Base-by-base conservation (phyloP, 441 rosid species). In the Arabidopsis lyrata region DNA sequence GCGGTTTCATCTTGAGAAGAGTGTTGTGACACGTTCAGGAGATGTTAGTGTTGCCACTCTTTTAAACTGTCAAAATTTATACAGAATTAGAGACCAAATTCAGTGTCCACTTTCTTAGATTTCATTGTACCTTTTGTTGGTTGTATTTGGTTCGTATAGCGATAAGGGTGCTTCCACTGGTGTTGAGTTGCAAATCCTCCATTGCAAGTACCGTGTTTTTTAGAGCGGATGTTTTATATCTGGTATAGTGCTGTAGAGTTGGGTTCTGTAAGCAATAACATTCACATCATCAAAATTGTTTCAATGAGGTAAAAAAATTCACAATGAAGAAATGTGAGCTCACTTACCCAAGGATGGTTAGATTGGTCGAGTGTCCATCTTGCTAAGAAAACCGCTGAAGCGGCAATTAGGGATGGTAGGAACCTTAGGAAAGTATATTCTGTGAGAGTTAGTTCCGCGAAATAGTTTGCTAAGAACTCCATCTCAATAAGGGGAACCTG, bases 301-400 rank as follows among this genome's bases (percentile, higher is more conserved):
- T 35, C 32, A 5, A 13, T 29, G 31, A 15, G 20, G 45, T 10
- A 20, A 13, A 76, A 41, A 36, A 20, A 38, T 52, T 41, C 52
- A 48, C 35, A 60, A 7, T 68, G 8, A 36, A 60, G 61, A 62
- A 15, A 49, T 18, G 53, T 70, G 49, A 50, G 67, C 78, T 44
- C 50, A 89, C 93, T 48, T 64, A 91, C 97, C 97, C 95, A 91
- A 3, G 95, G 97, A 73, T 89, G 81, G 67, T 72, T 87, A 44
- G 87, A 80, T 55, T 84, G 97, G 58, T 80, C 58, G 14, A 91
- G 88, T 1, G 88, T 87, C 95, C 97, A 91, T 73, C 84, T 77
- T 41, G 95, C 92, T 9, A 91, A 84, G 66, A 89, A 83, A 59
- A 91, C 91, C 8, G 88, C 86, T 55, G 97, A 89, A 66, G 97